Base-by-base conservation (phyloP, 345 rosid species). In the Psidium guajava region DNA sequence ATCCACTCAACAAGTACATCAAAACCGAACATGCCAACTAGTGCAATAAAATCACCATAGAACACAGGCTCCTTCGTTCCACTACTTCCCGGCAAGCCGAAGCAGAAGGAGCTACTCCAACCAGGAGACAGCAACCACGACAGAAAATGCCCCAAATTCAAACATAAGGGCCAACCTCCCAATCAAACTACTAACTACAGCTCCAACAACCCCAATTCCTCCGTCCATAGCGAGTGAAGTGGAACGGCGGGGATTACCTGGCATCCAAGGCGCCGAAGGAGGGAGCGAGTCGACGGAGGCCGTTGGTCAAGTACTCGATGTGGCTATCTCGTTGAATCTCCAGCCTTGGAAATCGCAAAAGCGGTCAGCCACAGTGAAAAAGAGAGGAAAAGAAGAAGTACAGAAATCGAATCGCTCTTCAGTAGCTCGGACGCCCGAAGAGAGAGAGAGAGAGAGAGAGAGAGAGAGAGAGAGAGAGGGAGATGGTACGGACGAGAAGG, bases 311-410 rank as follows among this genome's bases (percentile, higher is more conserved):
- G 90, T 93, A 97, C 86, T 93, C 94, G 21, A 94, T n/a, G 58
- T 97, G 98, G 88, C 91, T 92, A 5, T 94, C 95, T 42, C 96
- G 94, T 69, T 94, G 94, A 90, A 95, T 90, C 95, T 94, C 96
- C 90, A 92, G 15, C 94, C 98, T 97, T 55, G 40, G 56, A 54
- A 82, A 85, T 77, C 15, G 82, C 54, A 75, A 27, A 84, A n/a
- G 42, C 21, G 24, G 13, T 69, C 44, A 69, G 24, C 77, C 77
- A 32, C 24, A 32, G 18, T 8, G 11, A 8, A 8, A 32, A 32
- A 69, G 56, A 54, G 56, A 54, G 22, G 22, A 20, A 4, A 20
- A 20, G 32, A 57, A 57, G 6, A 59, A 81, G 22, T 13, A 52
- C 85, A 82, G 82, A 51, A 51, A 28, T 27, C 77, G 36, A 83